Conservation (phyloP, 1,139 yeast genomes). For the Suhomyces yuchorum region DNA sequence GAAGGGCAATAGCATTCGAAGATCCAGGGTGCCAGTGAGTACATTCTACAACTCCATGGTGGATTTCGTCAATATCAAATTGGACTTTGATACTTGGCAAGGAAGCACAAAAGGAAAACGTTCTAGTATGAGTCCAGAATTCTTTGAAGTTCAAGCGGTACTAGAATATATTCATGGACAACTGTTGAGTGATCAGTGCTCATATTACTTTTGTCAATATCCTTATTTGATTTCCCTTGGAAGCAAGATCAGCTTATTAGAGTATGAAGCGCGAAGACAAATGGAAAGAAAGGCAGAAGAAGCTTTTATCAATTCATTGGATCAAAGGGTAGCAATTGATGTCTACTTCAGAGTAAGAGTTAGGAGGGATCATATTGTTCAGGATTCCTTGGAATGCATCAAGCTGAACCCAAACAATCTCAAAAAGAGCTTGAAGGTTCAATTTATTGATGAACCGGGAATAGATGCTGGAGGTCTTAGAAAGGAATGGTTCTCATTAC, state of each 20-base stretch:
- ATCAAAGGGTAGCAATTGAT: slow-evolving; percentile 60
- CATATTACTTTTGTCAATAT: slow-evolving; percentile 71
- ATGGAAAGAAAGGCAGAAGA: slow-evolving; percentile 91
- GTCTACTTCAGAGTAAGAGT: slow-evolving; percentile 70
- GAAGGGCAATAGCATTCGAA: slow-evolving; percentile 50
- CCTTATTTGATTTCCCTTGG: slow-evolving; percentile 85
- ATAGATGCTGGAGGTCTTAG: slow-evolving; percentile 92
- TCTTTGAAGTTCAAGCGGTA: slow-evolving; percentile 41
- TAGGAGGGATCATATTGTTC: slow-evolving; percentile 65
- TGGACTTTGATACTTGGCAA: slow-evolving; percentile 88
- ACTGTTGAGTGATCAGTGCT: slow-evolving; percentile 25
- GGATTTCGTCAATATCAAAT: slow-evolving; percentile 72
- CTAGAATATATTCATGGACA: slow-evolving; percentile 51
- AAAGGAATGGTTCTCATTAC: slow-evolving; percentile 86
- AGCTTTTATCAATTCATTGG: slow-evolving; percentile 77
- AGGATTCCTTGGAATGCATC: slow-evolving; percentile 74
- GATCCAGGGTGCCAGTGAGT: slow-evolving; percentile 45
- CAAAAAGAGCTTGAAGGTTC: slow-evolving; percentile 74
- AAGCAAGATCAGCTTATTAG: slow-evolving; percentile 75
- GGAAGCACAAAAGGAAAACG: slow-evolving; percentile 23
- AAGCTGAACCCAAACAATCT: slow-evolving; percentile 60
- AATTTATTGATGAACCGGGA: slow-evolving; percentile 86
- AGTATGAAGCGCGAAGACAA: slow-evolving; percentile 76
- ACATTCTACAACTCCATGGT: slow-evolving; percentile 78
- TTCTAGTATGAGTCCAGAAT: neutral